A percentile compares a stretch with the other conserved stretches of the same genome.
Conservation (phyloP, 2,329 filamentous ascomycete species). For the Sclerotinia subarctica region DNA sequence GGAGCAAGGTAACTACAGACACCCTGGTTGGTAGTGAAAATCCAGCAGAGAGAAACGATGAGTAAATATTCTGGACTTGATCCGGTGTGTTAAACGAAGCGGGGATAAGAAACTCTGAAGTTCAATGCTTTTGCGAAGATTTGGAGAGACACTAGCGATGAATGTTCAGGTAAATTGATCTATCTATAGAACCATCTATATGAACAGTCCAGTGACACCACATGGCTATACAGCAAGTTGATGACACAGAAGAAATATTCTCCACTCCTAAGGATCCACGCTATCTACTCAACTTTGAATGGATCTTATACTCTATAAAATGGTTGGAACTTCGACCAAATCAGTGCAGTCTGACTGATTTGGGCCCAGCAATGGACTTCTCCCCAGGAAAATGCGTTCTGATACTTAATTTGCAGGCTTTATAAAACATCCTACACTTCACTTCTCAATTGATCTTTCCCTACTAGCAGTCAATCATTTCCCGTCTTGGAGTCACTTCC, state of each 20-base stretch:
- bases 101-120: background rate
- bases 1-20: background rate
- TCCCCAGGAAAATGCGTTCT: too few relatives aligned
- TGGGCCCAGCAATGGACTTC: too few relatives aligned
- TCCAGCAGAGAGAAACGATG: background rate
- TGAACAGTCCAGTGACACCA: background rate
- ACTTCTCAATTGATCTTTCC: background rate
- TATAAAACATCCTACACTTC: background rate
- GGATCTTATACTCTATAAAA: too few relatives aligned
- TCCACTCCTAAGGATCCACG: too few relatives aligned
- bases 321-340: too few relatives aligned
- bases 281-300: too few relatives aligned
- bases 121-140: background rate
- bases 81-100: background rate
- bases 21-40: background rate
- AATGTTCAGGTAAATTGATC: background rate
- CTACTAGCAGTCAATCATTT: background rate
- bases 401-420: too few relatives aligned
- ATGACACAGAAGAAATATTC: too few relatives aligned
- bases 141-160: too few relatives aligned
- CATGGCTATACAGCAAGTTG: background rate
- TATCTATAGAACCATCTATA: background rate
- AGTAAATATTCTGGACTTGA: background rate
- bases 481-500: background rate
- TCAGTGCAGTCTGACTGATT: too few relatives aligned